Evolutionary conservation across 352 stramenopile species (phyloP), one percentile per base, ranked within the genome.

Genomic region (Phytopythium mirpurense): DNA sequence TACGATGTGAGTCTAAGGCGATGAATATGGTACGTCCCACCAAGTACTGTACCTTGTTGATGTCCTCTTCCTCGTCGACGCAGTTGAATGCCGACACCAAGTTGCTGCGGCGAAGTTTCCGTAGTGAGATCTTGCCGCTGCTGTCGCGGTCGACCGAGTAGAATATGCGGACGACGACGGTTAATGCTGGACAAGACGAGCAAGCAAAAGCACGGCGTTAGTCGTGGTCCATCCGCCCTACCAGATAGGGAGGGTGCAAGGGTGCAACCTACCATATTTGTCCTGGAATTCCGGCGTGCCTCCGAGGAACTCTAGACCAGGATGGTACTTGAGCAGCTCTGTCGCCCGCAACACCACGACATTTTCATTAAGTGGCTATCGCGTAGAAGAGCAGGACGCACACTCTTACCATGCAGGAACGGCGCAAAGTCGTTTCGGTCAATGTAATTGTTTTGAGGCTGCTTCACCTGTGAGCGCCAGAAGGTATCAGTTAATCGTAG

Each of bases 11-110:
- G n/a, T n/a, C n/a, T n/a, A n/a, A n/a, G n/a, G n/a, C n/a, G n/a
- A n/a, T n/a, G n/a, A n/a, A n/a, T n/a, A n/a, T n/a, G n/a, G n/a
- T n/a, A n/a, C n/a, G n/a, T n/a, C n/a, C n/a, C n/a, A n/a, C n/a
- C n/a, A n/a, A n/a, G n/a, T n/a, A n/a, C n/a, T n/a, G n/a, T n/a
- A 99, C 97, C 79, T 98, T 98, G 79, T 99, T 99, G 67, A 99
- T 99, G 70, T 99, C 97, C 76, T 99, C 96, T 68, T 99, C 96
- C 74, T 98, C 93, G 66, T 99, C 97, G 4, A 99, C 95, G 44
- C 86, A 84, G 62, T 97, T 92, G 78, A 98, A 98, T 38, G 95
- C 91, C 42, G 90, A 81, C 27, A 98, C 76, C 10, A 99, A 64
- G 70, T 98, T 98, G 52, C 86, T 98, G 47, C 88, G 86, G 40